A percentile compares a stretch with the other conserved stretches of the same genome.
phyloP scores from a whole-genome alignment of 805 yeast genomes.

The Candida tibetensis region DNA sequence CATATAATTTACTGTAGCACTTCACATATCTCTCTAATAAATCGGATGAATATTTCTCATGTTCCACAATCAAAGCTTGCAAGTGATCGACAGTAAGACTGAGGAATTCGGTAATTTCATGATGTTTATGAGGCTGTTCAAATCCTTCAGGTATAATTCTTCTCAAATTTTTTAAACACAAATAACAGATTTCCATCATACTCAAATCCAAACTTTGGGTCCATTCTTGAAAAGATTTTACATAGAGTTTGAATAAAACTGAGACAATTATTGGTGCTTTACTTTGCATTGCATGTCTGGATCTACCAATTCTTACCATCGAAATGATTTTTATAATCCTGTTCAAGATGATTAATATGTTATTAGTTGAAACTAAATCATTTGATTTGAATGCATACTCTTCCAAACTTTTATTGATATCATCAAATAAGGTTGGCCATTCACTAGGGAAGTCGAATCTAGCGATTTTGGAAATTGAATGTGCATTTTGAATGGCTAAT shows the following conservation, averaged over 20 bases:
- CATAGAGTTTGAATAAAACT: conserved; percentile 57
- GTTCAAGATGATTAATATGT: conserved; percentile 63
- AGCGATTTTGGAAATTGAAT: conserved; percentile 73
- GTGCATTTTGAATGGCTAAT: conserved; percentile 79
- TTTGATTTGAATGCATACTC: conserved; percentile 38
- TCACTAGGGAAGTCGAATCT: conserved; percentile 82
- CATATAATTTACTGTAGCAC: conserved; percentile 73
- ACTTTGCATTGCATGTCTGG: conserved; percentile 72
- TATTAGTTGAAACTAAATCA: conserved; percentile 55
- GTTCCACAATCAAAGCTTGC: conserved; percentile 50
- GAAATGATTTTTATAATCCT: conserved; percentile 75
- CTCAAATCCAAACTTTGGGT: conserved; percentile 47
- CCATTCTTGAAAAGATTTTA: conserved; percentile 63
- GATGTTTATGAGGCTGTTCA: conserved; percentile 59
- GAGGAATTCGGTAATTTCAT: conserved; percentile 59
- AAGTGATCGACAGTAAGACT: conserved; percentile 56
- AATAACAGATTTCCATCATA: conserved; percentile 70
- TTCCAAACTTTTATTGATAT: conserved; percentile 46
- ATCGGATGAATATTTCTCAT: conserved; percentile 48
- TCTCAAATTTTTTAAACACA: conserved; percentile 71
- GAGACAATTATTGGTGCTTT: conserved; percentile 65
- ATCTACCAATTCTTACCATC: conserved; percentile 77
- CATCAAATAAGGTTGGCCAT: conserved; percentile 82
- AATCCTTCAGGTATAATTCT: conserved; percentile 75
- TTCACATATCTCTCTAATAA: conserved; percentile 67